Evolutionary conservation across 768 basidiomycete genomes (phyloP).

Genomic region (Xerocomellus amylosporus): DNA sequence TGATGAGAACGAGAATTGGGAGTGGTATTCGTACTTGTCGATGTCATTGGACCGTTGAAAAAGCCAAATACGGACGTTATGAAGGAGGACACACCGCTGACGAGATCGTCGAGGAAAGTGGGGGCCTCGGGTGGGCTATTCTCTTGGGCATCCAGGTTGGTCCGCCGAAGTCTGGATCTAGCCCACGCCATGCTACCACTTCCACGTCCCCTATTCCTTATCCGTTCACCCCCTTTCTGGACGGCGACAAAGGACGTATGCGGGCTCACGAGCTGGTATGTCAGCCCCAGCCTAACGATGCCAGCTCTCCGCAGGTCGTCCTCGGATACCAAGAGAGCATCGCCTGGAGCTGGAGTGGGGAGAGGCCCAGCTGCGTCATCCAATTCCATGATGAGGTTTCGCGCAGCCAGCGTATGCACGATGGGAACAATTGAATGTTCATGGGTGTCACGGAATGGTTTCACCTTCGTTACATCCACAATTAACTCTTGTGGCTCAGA

Average conservation of each 20-base stretch:
- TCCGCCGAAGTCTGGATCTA: slow-evolving; percentile 16
- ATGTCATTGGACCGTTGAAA: neutral
- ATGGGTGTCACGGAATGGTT: slow-evolving; percentile 22
- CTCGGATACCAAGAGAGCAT: slow-evolving; percentile 25
- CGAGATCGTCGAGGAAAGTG: slow-evolving; percentile 19
- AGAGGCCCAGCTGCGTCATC: slow-evolving; percentile 37
- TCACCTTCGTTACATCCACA: slow-evolving; percentile 25
- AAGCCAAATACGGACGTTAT: slow-evolving; percentile 17
- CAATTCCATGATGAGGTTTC: slow-evolving; percentile 52
- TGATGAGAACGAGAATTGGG: neutral
- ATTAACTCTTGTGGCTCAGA: slow-evolving; percentile 12
- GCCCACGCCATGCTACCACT: slow-evolving; percentile 7
- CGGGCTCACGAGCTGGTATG: slow-evolving; percentile 50
- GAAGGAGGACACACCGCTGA: slow-evolving; percentile 17
- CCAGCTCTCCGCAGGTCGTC: slow-evolving; percentile 41
- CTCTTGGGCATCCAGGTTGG: neutral
- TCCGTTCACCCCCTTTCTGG: slow-evolving; percentile 32
- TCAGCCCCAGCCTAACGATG: slow-evolving; percentile 48
- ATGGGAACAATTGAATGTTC: slow-evolving; percentile 27
- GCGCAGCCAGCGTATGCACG: slow-evolving; percentile 55
- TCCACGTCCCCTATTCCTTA: slow-evolving; percentile 5
- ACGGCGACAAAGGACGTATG: slow-evolving; percentile 59
- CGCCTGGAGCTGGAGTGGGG: slow-evolving; percentile 26
- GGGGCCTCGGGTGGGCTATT: neutral
- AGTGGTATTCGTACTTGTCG: neutral